Conservation (phyloP, 305 asterid genomes). For the Fraxinus dipetala region DNA sequence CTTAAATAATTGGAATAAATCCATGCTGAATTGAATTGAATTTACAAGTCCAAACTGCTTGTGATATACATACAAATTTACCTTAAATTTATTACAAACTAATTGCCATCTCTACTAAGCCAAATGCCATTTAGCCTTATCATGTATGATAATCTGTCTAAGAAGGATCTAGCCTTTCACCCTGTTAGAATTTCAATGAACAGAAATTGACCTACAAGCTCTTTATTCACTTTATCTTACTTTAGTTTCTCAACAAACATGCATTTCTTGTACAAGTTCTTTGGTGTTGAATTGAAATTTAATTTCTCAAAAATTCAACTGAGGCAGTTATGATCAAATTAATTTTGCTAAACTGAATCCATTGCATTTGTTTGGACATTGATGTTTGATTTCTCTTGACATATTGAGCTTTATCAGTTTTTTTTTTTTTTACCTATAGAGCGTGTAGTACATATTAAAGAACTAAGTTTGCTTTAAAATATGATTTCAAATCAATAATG, state of each 20-base stretch:
- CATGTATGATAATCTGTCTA: not conserved
- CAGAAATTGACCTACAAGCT: not conserved
- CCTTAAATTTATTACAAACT: not conserved
- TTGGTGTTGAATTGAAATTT: not conserved
- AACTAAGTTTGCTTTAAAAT: not conserved
- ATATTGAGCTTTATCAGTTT: not conserved
- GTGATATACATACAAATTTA: not conserved
- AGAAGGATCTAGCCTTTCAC: not conserved
- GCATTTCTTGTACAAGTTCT: not conserved
- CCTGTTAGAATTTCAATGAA: not conserved
- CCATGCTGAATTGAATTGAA: not conserved
- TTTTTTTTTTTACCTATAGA: not conserved
- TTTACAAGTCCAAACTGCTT: not conserved
- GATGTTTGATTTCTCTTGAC: not conserved
- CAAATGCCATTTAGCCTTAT: not conserved
- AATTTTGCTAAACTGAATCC: not conserved
- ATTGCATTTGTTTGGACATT: not conserved
- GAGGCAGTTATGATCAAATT: not conserved
- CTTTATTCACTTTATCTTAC: not conserved
- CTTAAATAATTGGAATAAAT: conserved; percentile 3
- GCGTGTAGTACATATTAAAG: not conserved
- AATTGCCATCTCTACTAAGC: not conserved
- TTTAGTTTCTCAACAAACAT: not conserved
- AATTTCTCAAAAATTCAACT: not conserved
- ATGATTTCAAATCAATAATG: not conserved